Conservation (phyloP, 2,329 filamentous ascomycete genomes). For the Ceratocystis lukuohia region DNA sequence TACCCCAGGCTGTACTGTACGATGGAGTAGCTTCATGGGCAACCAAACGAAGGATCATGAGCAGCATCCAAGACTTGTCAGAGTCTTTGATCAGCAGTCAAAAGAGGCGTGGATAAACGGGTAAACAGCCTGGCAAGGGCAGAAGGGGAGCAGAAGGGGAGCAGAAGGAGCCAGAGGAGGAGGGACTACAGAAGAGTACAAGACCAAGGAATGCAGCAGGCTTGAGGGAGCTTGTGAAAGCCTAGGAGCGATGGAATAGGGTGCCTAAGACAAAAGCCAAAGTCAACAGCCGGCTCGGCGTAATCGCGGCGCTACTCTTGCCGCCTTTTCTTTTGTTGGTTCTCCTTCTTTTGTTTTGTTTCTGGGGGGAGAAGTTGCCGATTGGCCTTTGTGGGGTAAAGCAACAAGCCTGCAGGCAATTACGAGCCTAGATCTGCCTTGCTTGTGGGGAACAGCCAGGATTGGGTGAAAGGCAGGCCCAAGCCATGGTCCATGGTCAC, state of each 20-base stretch:
- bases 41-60: background rate
- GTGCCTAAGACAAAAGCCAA: background rate
- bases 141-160: background rate
- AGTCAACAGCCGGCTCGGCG: background rate
- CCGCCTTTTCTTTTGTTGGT: background rate
- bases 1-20: background rate
- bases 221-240: background rate
- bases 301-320: background rate
- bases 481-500: background rate
- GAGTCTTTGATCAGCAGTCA: background rate
- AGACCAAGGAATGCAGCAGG: background rate
- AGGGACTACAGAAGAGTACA: background rate
- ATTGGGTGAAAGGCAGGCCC: background rate
- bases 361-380: background rate
- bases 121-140: background rate
- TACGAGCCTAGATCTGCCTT: background rate
- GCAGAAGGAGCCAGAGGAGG: background rate
- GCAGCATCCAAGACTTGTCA: background rate
- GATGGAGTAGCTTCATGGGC: background rate
- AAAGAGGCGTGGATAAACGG: slow-evolving; percentile 4
- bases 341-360: background rate
- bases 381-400: background rate
- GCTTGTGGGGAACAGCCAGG: background rate
- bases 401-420: background rate
- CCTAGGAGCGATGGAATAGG: background rate